These are phyloP conservation scores for Acorus gramineus DNA, from an alignment of 106 monocot genomes.

Conservation along the genomic window DNA sequence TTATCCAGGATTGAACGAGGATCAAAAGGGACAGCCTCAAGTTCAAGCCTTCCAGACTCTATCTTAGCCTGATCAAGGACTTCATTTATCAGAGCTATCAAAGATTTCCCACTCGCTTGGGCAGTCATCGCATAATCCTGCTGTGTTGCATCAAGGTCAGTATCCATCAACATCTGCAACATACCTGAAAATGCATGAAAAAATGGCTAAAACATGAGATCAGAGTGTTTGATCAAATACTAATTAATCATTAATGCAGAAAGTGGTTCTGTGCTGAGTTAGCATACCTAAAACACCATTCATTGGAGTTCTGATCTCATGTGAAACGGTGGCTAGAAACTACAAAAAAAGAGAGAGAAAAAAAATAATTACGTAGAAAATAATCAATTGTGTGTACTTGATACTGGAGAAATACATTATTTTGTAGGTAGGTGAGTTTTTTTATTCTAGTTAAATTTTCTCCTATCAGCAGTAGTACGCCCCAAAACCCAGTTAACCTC, in stretches of 20 bases:
- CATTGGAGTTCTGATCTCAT: slow-evolving; percentile 95
- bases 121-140: slow-evolving; percentile 84
- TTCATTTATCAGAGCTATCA: slow-evolving; percentile 74
- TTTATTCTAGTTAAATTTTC: no score
- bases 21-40: slow-evolving; percentile 77
- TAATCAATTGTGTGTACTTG: not conserved
- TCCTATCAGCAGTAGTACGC: no score
- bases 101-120: slow-evolving; percentile 69
- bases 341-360: slow-evolving; percentile 17
- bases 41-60: slow-evolving; percentile 84
- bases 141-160: slow-evolving; percentile 74
- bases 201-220: not conserved
- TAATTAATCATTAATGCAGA: not conserved
- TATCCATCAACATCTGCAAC: slow-evolving; percentile 89
- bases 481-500: no score
- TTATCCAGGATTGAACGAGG: slow-evolving; percentile 59
- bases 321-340: slow-evolving; percentile 93
- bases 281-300: slow-evolving; percentile 85
- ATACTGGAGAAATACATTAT: no score
- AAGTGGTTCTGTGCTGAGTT: not conserved
- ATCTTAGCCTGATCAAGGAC: slow-evolving; percentile 92
- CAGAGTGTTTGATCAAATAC: not conserved
- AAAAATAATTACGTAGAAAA: not conserved
- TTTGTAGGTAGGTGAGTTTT: no score
- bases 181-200: slow-evolving; percentile 35